Base-by-base conservation (phyloP, 768 basidiomycete species). In the Ephemerocybe angulata region DNA sequence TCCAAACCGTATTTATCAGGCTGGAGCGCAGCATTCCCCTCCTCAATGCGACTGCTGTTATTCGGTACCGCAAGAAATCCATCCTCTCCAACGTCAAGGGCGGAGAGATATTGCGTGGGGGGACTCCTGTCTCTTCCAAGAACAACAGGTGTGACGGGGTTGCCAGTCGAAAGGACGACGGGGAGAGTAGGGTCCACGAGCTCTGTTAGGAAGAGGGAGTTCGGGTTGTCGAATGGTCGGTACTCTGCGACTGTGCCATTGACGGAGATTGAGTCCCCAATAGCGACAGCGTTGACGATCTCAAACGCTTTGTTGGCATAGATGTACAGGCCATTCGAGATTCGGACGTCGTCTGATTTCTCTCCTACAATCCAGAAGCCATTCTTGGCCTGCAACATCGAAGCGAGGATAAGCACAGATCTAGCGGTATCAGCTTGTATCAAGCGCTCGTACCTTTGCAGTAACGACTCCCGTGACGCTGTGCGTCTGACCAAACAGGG, bases 1-100 rank as follows among this genome's bases (percentile, higher is more conserved):
- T 85, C 84, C 30, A 85, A 63, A 4, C 83, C 85, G 54, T 71
- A 85, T 40, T 71, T 65, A 27, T 77, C 71, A 1, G 83, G 83
- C 50, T 76, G 73, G 35, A 84, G 63, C 4, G 74, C 72, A 6
- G 75, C 68, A 58, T 86, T 80, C 3, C 73, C 70, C 1, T 60
- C 59, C 50, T 79, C 75, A 28, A 83, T 63, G 17, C 65, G 74
- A 44, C 72, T 78, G 15, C 70, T 65, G 58, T 85, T 84, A 62
- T 78, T 82, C 11, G 84, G 84, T 1, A 77, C 72, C 8, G 78
- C 77, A 1, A 85, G 70, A 66, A 77, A 82, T 0, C 82, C 82
- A 66, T 84, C 84, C 0, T 63, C 60, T 4, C 82, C 82, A 22
- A 61, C 59, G 60, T 86, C 84, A 12, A 82, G 68, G 17, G 73